Evolutionary conservation across 2,329 filamentous ascomycete species (phyloP), one percentile per base, ranked within the genome.

Genomic region (Mycocentrospora acerina): DNA sequence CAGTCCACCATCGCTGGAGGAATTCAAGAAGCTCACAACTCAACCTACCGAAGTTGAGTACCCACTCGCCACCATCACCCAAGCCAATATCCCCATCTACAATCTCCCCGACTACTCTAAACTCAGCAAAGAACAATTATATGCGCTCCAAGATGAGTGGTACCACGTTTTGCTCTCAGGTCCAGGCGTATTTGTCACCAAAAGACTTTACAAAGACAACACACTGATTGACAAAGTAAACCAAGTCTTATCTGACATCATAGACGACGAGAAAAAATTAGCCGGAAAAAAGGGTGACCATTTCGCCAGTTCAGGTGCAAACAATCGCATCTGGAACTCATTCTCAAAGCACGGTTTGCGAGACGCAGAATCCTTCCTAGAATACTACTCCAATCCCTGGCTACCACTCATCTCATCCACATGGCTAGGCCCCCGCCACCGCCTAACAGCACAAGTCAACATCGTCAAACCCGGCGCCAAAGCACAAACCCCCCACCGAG

Each of bases 291-390:
- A 75, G 35, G 81, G 81, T 15, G 81, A 84, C 58, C 81, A 84
- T 53, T 84, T 84, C 59, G 78, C 80, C 1, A 62, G 71, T 4
- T 68, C 70, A 2, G 75, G 76, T 15, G 71, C 72, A 16, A 84
- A 84, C 54, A 71, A 77, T 37, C 73, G 81, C 8, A 82, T 84
- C 65, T 85, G 80, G 80, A 84, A 84, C 64, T 80, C 80, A 0
- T 80, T 83, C 61, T 74, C 74, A 46, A 85, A 84, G 54, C 81
- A 83, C 52, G 76, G 72, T 14, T 57, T 77, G 2, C 55, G 65
- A 18, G 72, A 81, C 44, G 74, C 80, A 0, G 29, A 54, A 0
- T 78, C 74, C 0, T 84, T 84, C 51, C 44, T 77, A 0, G 42
- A 57, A 6, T 83, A 84, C 69, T 83, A 80, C 60, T 71, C 77